phyloP scores from a whole-genome alignment of 306 rosid species.

The Casuarina glauca region DNA sequence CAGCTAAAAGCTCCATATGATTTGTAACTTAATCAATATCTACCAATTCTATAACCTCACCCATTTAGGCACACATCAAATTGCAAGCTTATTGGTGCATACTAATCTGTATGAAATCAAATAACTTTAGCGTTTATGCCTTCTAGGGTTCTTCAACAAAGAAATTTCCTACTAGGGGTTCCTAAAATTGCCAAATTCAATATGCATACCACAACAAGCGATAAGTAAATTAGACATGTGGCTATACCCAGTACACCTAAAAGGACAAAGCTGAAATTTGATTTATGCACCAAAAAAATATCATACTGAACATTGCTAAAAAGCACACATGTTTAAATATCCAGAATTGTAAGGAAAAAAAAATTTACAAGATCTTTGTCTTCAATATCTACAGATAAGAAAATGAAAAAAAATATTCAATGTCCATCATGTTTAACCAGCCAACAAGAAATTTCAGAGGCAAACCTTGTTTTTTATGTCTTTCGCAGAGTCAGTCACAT shows the following conservation, averaged over 20 bases:
- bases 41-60: background rate
- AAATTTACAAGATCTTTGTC: background rate
- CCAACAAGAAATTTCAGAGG: conserved; percentile 7
- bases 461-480: conserved; percentile 83
- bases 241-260: too few relatives aligned
- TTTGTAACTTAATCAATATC: background rate
- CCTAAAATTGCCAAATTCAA: too few relatives aligned
- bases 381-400: background rate
- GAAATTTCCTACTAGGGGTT: too few relatives aligned
- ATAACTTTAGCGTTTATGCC: too few relatives aligned
- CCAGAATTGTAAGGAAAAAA: background rate
- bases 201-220: too few relatives aligned
- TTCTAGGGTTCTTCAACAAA: too few relatives aligned
- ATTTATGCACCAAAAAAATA: background rate
- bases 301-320: background rate
- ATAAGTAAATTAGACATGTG: too few relatives aligned
- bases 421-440: background rate
- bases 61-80: too few relatives aligned
- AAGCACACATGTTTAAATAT: background rate
- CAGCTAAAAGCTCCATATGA: background rate
- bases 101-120: too few relatives aligned
- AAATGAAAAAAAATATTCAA: background rate
- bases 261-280: too few relatives aligned
- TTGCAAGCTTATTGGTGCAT: too few relatives aligned
- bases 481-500: conserved; percentile 88